Percentiles rank a stretch among this genome's conserved stretches.
phyloP scores from a whole-genome alignment of 148 eudicot species.

The Diospyros kaki region DNA sequence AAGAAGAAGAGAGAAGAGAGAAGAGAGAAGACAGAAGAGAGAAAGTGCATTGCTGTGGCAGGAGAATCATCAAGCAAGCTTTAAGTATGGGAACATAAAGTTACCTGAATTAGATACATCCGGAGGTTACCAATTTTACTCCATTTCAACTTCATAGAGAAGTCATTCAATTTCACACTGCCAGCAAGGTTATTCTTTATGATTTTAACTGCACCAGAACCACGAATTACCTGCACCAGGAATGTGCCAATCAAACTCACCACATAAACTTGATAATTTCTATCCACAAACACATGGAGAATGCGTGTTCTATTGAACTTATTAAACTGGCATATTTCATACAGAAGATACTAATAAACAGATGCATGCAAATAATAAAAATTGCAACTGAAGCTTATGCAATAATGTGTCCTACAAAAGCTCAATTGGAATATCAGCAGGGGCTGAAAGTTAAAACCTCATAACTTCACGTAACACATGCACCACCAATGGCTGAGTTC shows the following conservation, averaged over 20 bases:
- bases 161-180: conserved; percentile 54
- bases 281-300: background rate
- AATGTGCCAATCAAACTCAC: conserved; percentile 4
- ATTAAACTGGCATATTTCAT: no score
- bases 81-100: background rate
- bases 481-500: background rate
- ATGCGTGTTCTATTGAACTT: background rate
- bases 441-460: background rate
- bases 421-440: background rate
- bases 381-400: no score
- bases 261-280: background rate
- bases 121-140: conserved; percentile 62
- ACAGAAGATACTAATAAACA: background rate
- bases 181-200: conserved; percentile 59
- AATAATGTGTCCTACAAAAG: background rate
- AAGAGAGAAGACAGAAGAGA: no score
- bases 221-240: conserved; percentile 52
- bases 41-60: background rate
- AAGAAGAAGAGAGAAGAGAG: no score
- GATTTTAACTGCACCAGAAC: conserved; percentile 59
- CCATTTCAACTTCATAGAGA: conserved; percentile 58
- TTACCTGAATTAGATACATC: conserved; percentile 70
- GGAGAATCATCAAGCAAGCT: background rate
- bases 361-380: background rate
- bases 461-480: background rate